Percentiles rank a stretch among this genome's conserved stretches.
These are phyloP conservation scores for Mucor lusitanicus DNA, from an alignment of 371 early-diverging fungal species.

Conservation along the genomic window DNA sequence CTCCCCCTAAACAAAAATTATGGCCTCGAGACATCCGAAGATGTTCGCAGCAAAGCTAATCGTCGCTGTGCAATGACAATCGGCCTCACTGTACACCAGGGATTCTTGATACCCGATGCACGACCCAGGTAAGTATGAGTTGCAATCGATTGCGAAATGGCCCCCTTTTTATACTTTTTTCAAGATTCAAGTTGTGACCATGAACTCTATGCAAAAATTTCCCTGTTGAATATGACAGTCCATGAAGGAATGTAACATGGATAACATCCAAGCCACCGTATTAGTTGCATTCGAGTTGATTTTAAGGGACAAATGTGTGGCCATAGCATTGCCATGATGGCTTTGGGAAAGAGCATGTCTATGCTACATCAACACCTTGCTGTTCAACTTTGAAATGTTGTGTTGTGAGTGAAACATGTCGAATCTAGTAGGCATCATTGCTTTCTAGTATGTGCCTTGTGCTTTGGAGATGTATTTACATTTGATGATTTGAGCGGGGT, in stretches of 20 bases:
- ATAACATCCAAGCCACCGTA: not conserved
- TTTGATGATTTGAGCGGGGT: not conserved
- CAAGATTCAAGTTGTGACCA: not conserved
- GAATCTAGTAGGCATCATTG: not conserved
- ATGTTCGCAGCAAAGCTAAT: slow-evolving; percentile 44
- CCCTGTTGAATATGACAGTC: not conserved
- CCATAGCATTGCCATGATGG: not conserved
- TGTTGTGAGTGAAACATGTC: not conserved
- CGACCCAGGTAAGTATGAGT: slow-evolving; percentile 55
- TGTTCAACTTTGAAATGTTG: not conserved
- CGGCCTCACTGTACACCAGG: slow-evolving; percentile 34
- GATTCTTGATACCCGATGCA: slow-evolving; percentile 41
- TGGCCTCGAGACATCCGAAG: slow-evolving; percentile 51
- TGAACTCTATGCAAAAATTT: not conserved
- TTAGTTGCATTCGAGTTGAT: not conserved
- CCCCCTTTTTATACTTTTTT: slow-evolving; percentile 34
- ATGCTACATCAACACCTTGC: not conserved
- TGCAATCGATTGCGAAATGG: slow-evolving; percentile 19
- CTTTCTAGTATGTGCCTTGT: not conserved
- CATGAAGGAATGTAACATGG: not conserved
- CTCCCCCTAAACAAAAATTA: slow-evolving; percentile 49
- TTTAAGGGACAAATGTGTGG: not conserved
- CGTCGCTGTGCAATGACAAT: slow-evolving; percentile 51
- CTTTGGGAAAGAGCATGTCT: not conserved
- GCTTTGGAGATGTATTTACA: not conserved